Conservation (phyloP, 2,329 filamentous ascomycete genomes). For the Cryphonectria japonica region DNA sequence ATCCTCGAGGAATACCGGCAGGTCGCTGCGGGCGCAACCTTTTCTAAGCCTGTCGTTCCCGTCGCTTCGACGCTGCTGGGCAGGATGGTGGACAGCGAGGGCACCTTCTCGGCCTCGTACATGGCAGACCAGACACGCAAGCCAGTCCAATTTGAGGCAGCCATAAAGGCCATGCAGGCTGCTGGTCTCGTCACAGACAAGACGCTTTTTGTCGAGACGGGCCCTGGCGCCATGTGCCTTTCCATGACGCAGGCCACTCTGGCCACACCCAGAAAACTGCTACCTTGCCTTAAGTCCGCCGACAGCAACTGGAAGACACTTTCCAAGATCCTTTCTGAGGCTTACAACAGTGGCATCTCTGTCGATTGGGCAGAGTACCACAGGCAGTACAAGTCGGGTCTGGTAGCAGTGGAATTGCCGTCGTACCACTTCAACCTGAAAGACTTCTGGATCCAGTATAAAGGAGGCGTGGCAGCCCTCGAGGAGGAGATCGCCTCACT, state of each 20-base stretch:
- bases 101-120: constrained; percentile 42
- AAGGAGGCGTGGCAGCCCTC: constrained; percentile 56
- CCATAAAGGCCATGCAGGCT: background rate
- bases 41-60: background rate
- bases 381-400: constrained; percentile 27
- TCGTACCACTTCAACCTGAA: constrained; percentile 45
- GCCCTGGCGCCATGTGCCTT: background rate
- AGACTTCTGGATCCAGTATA: constrained; percentile 45
- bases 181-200: background rate
- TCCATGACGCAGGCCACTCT: background rate
- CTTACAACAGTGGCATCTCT: background rate
- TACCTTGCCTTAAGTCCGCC: background rate
- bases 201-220: background rate
- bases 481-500: constrained; percentile 52
- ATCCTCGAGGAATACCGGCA: background rate
- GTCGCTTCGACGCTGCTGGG: constrained; percentile 37
- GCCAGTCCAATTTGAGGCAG: constrained; percentile 42
- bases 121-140: constrained; percentile 47
- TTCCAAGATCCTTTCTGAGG: background rate
- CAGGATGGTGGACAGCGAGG: constrained; percentile 39
- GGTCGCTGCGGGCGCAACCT: background rate
- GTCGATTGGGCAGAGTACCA: constrained; percentile 13
- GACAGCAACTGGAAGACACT: constrained; percentile 6
- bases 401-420: constrained; percentile 41
- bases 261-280: background rate